Evolutionary conservation across 805 yeast species (phyloP).

Genomic region (Ogataea corticis): DNA sequence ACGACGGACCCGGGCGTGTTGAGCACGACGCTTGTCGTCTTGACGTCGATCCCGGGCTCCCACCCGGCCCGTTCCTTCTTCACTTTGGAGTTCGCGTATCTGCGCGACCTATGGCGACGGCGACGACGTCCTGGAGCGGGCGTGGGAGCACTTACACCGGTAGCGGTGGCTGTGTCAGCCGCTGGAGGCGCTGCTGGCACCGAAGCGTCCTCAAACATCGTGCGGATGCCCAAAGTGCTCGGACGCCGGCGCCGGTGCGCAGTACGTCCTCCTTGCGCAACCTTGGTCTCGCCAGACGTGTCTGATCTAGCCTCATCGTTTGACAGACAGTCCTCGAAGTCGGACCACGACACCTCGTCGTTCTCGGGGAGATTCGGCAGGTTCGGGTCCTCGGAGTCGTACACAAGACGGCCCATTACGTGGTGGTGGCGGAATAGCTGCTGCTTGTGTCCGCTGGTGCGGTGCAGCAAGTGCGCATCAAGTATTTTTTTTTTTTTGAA

Average conservation of each 20-base stretch:
- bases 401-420: constrained; percentile 19
- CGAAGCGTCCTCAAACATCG: not conserved
- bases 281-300: too few relatives aligned
- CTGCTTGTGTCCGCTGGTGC: too few relatives aligned
- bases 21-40: constrained; percentile 51
- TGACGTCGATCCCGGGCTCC: constrained; percentile 61
- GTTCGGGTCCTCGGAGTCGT: constrained; percentile 44
- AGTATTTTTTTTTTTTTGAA: too few relatives aligned
- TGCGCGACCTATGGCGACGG: constrained; percentile 21
- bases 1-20: constrained; percentile 53
- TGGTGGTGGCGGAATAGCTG: too few relatives aligned
- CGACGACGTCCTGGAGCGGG: too few relatives aligned
- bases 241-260: not conserved
- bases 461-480: too few relatives aligned
- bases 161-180: not conserved
- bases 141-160: too few relatives aligned
- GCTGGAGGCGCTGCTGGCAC: not conserved
- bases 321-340: constrained; percentile 32
- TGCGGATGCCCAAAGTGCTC: not conserved
- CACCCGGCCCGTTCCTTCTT: constrained; percentile 47
- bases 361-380: constrained; percentile 40
- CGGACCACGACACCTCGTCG: constrained; percentile 33
- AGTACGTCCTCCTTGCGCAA: too few relatives aligned
- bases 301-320: constrained; percentile 6
- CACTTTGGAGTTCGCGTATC: constrained; percentile 38